Evolutionary conservation across 2,329 filamentous ascomycete genomes (phyloP).

Genomic region (Ophiostoma montium): DNA sequence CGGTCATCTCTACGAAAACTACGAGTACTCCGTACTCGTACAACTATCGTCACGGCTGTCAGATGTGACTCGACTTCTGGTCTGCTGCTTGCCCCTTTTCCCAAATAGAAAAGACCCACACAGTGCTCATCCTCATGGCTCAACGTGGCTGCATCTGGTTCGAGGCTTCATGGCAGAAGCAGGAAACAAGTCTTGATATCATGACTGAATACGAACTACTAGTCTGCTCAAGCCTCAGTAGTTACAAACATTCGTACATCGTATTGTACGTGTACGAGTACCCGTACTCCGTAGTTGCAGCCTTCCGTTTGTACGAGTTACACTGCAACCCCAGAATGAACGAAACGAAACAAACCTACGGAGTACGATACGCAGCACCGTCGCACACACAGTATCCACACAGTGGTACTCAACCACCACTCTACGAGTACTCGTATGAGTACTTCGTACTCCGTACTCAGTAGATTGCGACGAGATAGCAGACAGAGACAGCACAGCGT

Average conservation of each 20-base stretch:
- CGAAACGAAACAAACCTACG: not conserved
- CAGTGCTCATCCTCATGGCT: not conserved
- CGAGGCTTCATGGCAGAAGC: not conserved
- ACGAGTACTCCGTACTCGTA: too few relatives aligned
- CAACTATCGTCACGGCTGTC: too few relatives aligned
- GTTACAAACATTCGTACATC: too few relatives aligned
- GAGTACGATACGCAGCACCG: not conserved
- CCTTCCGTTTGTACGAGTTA: not conserved
- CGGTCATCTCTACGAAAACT: too few relatives aligned
- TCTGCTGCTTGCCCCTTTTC: conserved; percentile 5
- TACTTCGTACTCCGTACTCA: not conserved
- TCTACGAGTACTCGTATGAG: too few relatives aligned
- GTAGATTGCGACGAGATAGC: too few relatives aligned
- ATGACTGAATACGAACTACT: not conserved
- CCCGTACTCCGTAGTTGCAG: not conserved
- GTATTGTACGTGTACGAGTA: too few relatives aligned
- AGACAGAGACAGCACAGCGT: not conserved
- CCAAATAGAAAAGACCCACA: not conserved
- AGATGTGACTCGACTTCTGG: not conserved
- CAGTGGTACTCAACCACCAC: too few relatives aligned
- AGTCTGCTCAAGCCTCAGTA: not conserved
- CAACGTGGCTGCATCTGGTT: conserved; percentile 9
- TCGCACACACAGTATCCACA: not conserved
- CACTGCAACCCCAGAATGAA: not conserved
- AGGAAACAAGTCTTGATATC: not conserved